Percentiles rank a stretch among this genome's conserved stretches.
Evolutionary conservation across 805 yeast genomes (phyloP).

Genomic region (Suhomyces kilbournensis): DNA sequence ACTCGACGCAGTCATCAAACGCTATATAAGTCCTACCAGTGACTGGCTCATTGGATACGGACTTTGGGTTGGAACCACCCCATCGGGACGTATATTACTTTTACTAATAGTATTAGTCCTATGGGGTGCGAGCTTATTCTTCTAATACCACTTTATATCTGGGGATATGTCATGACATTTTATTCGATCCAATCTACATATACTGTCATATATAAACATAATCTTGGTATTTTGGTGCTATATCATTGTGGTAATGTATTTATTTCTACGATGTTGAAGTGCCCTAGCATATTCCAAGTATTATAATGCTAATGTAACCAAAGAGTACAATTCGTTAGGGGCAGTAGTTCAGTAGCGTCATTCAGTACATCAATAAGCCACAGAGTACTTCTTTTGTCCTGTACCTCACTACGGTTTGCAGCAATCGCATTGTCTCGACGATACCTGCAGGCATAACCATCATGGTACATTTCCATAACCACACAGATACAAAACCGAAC

Average conservation of each 20-base stretch:
- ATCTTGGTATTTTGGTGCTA: no score
- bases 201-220: no score
- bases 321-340: no score
- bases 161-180: no score
- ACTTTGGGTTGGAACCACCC: conserved; percentile 34
- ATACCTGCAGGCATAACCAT: neutral
- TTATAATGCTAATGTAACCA: no score
- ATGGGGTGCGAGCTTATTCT: neutral
- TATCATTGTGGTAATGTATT: no score
- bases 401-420: neutral
- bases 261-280: no score
- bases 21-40: conserved; percentile 20
- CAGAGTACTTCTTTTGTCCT: neutral
- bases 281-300: no score
- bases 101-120: conserved; percentile 14
- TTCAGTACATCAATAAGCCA: no score
- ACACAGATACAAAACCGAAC: neutral
- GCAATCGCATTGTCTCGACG: neutral
- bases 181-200: no score
- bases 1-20: conserved; percentile 26
- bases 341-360: neutral
- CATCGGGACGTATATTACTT: conserved; percentile 29
- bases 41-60: conserved; percentile 33
- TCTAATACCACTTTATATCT: neutral
- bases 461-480: neutral